Evolutionary conservation across 2,329 filamentous ascomycete genomes (phyloP).

Genomic region (Botryotinia calthae): DNA sequence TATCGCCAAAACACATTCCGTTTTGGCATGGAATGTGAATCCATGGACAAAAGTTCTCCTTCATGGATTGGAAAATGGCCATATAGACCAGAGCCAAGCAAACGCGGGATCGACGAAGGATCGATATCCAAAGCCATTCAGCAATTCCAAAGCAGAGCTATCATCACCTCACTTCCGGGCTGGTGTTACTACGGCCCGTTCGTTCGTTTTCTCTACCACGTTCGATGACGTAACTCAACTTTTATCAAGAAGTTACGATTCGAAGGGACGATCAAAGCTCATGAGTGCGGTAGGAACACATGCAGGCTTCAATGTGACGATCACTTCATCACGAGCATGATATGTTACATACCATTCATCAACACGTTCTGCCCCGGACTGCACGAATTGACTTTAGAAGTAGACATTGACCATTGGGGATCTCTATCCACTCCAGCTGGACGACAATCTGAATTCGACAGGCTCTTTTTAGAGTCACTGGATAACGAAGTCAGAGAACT

Average conservation of each 20-base stretch:
- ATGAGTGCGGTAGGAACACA: neutral
- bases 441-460: neutral
- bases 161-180: neutral
- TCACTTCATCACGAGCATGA: neutral
- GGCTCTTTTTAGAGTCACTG: neutral
- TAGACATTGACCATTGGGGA: neutral
- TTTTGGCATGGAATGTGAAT: neutral
- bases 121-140: neutral
- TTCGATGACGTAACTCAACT: neutral
- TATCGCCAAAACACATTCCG: neutral
- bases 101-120: fast-evolving
- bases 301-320: neutral
- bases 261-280: neutral
- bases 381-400: neutral
- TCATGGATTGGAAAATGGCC: neutral
- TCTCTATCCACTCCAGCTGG: too few relatives aligned
- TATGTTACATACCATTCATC: neutral
- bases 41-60: neutral
- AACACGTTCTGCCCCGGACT: neutral
- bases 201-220: neutral
- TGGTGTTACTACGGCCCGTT: neutral
- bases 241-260: neutral
- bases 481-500: neutral
- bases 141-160: neutral
- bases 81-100: neutral